Percentiles rank a stretch among this genome's conserved stretches.
Conservation (phyloP, 345 rosid genomes). For the Aquilaria malaccensis region DNA sequence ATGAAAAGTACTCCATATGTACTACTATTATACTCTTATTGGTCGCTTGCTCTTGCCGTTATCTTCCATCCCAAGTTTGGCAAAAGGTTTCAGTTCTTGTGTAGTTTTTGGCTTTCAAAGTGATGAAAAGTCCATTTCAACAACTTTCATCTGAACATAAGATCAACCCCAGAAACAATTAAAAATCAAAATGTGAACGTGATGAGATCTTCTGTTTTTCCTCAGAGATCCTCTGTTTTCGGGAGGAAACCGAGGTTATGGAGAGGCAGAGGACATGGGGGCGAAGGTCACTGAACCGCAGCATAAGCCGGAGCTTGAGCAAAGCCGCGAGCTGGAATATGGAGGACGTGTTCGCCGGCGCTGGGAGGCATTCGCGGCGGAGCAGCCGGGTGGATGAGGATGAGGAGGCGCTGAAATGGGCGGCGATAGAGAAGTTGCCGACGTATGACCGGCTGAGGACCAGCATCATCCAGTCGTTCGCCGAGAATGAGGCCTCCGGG, state of each 20-base stretch:
- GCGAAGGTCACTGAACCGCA: conserved; percentile 21
- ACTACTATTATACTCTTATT: too few species aligned
- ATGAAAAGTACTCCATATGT: too few species aligned
- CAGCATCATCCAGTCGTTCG: conserved; percentile 48
- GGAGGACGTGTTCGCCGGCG: conserved; percentile 53
- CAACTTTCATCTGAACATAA: too few species aligned
- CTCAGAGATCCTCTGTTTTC: too few species aligned
- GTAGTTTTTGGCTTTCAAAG: too few species aligned
- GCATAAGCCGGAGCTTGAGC: conserved; percentile 56
- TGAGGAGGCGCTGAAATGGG: conserved; percentile 95
- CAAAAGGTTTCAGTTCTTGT: too few species aligned
- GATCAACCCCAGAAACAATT: too few species aligned
- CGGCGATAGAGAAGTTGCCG: conserved; percentile 85
- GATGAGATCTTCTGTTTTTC: too few species aligned
- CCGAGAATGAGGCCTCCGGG: conserved; percentile 33
- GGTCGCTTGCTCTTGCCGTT: too few species aligned
- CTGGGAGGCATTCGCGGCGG: conserved; percentile 39
- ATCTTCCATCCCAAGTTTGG: too few species aligned
- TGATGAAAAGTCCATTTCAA: too few species aligned
- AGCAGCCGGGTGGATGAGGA: conserved; percentile 52
- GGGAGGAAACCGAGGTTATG: not conserved
- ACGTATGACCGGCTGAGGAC: conserved; percentile 77
- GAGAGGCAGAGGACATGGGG: conserved; percentile 18
- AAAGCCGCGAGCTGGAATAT: conserved; percentile 47
- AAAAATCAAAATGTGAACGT: too few species aligned